Evolutionary conservation across 345 rosid species (phyloP).

Genomic region (Psidium friedrichsthalianum): DNA sequence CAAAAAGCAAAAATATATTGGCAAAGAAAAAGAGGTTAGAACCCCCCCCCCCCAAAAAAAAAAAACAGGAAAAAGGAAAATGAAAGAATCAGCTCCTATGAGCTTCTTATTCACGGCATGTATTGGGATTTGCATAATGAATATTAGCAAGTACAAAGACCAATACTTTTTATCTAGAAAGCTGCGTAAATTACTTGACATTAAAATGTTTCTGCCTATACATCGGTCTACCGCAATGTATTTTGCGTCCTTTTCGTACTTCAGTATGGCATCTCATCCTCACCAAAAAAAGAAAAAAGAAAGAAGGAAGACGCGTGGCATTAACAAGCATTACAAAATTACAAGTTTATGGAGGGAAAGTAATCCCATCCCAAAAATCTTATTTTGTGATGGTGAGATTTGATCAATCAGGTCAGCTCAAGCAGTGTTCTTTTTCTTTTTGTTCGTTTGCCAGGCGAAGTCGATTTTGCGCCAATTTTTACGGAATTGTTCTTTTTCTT

Average conservation of each 20-base stretch:
- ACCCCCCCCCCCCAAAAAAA: too few species aligned
- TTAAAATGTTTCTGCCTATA: too few species aligned
- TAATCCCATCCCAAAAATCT: background rate
- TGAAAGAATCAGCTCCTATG: background rate
- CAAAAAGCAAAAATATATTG: background rate
- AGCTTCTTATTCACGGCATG: background rate
- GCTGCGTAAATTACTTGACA: background rate
- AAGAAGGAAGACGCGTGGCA: too few species aligned
- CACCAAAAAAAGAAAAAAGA: rapidly evolving
- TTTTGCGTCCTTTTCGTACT: background rate
- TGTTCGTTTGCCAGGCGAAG: background rate
- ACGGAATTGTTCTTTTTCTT: background rate
- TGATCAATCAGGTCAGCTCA: background rate
- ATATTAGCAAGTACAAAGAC: background rate
- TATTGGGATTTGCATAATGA: background rate
- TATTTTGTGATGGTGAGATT: background rate
- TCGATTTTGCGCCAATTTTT: background rate
- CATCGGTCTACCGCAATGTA: rapidly evolving
- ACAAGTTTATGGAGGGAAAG: background rate
- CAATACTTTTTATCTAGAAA: background rate
- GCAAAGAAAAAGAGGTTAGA: background rate
- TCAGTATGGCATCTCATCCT: background rate
- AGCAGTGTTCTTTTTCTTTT: background rate
- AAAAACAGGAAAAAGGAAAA: background rate
- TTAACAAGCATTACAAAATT: background rate